Base-by-base conservation (phyloP, 2,329 filamentous ascomycete genomes). In the Colletotrichum cordylinicola region DNA sequence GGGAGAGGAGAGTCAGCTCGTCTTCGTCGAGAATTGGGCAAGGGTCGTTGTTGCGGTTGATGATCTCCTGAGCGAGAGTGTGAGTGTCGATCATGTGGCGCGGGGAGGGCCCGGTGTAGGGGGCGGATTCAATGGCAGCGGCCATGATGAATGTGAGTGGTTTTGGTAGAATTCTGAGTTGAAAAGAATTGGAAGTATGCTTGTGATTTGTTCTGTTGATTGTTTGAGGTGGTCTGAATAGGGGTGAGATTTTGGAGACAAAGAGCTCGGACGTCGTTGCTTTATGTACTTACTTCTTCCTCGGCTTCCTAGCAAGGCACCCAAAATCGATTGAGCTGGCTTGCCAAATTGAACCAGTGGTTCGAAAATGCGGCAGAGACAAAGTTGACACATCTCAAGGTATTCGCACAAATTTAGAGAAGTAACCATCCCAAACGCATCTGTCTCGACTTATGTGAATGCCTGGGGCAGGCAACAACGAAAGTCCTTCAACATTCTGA, bases 1-100 rank as follows among this genome's bases (percentile, higher is more conserved):
- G 55, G 2, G 48, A 64, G 33, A 77, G 67, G 10, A 77, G 72
- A 6, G 21, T 12, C 8, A 77, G 64, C 58, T 77, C 75, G 13
- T 75, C 67, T 6, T 60, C 31, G 67, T 77, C 75, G n/a, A 77
- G 72, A 12, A 77, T 37, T 33, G 64, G 70, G 35, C 64, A 67
- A 10, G 24, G n/a, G 56, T 76, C 77, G n/a, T 67, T 65, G 72
- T 77, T 71, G 69, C 78, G 77, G 21, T 69, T 71, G 21, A 79
- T 78, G 31, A 78, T 77, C 48, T 79, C 78, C 16, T 66, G 37
- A 6, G 78, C 78, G 10, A 78, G 62, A 15, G 78, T 76, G 60
- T 77, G 78, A 24, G 70, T 66, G 5, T 33, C 69, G 18, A 78
- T 60, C 76, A 79, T 78, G 9, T 74, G 55, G 8, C 33, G 31